Evolutionary conservation across 2,329 filamentous ascomycete genomes (phyloP), one percentile per base, ranked within the genome.

Genomic region (Graphiopsis chlorocephala): DNA sequence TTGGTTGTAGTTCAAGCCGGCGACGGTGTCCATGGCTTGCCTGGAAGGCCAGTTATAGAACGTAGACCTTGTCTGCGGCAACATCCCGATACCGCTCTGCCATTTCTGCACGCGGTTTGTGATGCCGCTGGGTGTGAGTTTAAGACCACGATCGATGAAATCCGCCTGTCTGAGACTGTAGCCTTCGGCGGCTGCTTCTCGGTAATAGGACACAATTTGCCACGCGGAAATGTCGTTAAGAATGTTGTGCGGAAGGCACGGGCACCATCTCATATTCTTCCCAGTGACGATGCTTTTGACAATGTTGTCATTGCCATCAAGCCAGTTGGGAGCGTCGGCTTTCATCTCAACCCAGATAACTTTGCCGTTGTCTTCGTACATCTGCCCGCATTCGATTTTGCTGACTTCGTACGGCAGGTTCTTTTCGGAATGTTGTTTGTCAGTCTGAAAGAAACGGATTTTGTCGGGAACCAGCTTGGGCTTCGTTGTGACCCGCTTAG

Each of bases 31-130:
- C 28, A 61, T 61, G 2, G 45, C 11, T 25, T 35, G 26, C n/a
- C 38, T 61, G 28, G 58, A 61, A 15, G 58, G 58, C 58, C 58
- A 61, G 42, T 50, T 61, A 20, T 20, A 47, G 31, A 6, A 14
- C 5, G 23, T 33, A 11, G 25, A n/a, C 8, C 17, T 23, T 28
- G 38, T 11, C 20, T 31, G 38, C 38, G 42, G 12, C 17, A 60
- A 23, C 17, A 60, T 47, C 11, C 57, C 57, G 8, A 60, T 23
- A 4, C 28, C 57, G 20, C 23, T 28, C 42, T 48, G 57, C 57
- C 57, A 60, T n/a, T 48, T 60, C 57, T 29, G 42, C 57, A 60
- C 47, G 12, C 57, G 38, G 11, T 20, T 42, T 35, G 38, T 29
- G 38, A 60, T 29, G n/a, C 38, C 42, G 26, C 38, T 48, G 26